Evolutionary conservation across 2,329 filamentous ascomycete species (phyloP), one percentile per base, ranked within the genome.

Genomic region (Diaporthe australafricana): DNA sequence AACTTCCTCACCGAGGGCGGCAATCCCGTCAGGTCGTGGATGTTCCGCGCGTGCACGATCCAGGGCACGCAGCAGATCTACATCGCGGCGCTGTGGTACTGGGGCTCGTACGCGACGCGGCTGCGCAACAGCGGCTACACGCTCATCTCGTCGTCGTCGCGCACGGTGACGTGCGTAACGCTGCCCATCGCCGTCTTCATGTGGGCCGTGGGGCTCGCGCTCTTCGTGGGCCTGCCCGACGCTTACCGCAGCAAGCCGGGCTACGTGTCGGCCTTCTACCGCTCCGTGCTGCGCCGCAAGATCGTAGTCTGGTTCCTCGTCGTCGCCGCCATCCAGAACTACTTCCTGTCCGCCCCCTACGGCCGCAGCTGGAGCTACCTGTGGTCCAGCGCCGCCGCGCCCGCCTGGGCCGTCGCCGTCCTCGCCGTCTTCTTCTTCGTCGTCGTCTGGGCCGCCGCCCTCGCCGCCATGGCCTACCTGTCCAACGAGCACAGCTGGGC

Each of bases 11-110:
- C 89, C 75, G 89, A 91, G 47, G 72, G 72, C 14, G 89, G 89
- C 57, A 87, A 88, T 1, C 89, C 90, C 8, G 87, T 91, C 53
- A 90, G 88, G 78, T 84, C 89, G 45, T 93, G 91, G 91, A 89
- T 91, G 30, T 91, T 90, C 81, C 88, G 91, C 70, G 91, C 91
- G n/a, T 91, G 90, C 76, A 80, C 89, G 16, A 91, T 93, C 62
- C 90, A 92, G 78, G 91, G 91, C 48, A 90, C 89, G 5, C 90
- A 92, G 76, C 90, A 92, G 77, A 83, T 90, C 74, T 93, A 92
- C 78, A 86, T 91, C 68, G 87, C 89, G 25, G 87, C 85, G 5
- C 84, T 93, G 20, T 93, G 90, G 90, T 92, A 88, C 78, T 93
- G 91, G 91, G 91, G 91, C 69, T 78, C 82, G 1, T 84, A 83